These are phyloP conservation scores for Alternaria viburni DNA, from an alignment of 2,329 filamentous ascomycete genomes.

Conservation along the genomic window DNA sequence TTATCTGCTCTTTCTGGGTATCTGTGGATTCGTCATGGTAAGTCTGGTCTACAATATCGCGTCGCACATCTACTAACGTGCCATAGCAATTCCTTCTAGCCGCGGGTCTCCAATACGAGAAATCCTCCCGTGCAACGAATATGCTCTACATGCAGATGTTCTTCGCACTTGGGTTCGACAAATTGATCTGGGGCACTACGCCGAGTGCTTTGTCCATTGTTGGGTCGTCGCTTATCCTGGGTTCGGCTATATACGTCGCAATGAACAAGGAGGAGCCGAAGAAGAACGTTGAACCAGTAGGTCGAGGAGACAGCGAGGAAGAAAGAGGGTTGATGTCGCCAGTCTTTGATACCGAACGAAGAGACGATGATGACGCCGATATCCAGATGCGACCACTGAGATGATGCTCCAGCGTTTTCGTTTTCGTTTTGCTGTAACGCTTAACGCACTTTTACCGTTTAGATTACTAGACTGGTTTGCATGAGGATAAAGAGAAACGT, in stretches of 20 bases:
- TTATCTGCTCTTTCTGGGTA: constrained; percentile 70
- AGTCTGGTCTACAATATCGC: constrained; percentile 4
- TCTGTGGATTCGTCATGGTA: constrained; percentile 77
- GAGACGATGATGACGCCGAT: constrained; percentile 17
- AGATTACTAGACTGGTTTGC: neutral
- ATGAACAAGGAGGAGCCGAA: constrained; percentile 55
- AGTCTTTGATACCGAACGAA: constrained; percentile 13
- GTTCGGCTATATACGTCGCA: constrained; percentile 69
- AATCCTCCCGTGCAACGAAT: constrained; percentile 65
- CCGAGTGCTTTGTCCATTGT: constrained; percentile 64
- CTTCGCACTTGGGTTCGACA: constrained; percentile 70
- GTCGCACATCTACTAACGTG: neutral
- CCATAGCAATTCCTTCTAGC: constrained; percentile 79
- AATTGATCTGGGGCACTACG: constrained; percentile 66
- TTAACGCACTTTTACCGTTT: too few relatives aligned
- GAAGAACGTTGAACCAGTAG: constrained; percentile 22
- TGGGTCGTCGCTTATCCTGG: constrained; percentile 69
- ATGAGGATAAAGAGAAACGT: neutral
- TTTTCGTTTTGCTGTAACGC: too few relatives aligned
- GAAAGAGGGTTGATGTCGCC: constrained; percentile 41
- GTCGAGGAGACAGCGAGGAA: constrained; percentile 36
- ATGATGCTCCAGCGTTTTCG: neutral
- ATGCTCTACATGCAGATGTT: constrained; percentile 76
- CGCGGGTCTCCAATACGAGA: constrained; percentile 74
- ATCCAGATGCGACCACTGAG: constrained; percentile 28